Percentiles rank a stretch among this genome's conserved stretches.
phyloP scores from a whole-genome alignment of 306 rosid species.

The Crotalaria pallida region DNA sequence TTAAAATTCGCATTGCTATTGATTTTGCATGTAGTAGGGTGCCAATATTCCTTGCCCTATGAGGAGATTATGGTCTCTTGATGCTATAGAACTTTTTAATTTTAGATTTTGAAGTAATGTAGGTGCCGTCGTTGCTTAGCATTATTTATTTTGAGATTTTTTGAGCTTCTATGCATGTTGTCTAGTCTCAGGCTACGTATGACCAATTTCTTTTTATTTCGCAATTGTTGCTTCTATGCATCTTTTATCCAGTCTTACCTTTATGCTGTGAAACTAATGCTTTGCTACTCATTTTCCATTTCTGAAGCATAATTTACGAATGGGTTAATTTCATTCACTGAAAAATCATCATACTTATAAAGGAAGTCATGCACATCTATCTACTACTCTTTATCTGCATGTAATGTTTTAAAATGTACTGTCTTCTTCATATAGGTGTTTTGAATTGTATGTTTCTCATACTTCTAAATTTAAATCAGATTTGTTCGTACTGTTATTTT shows the following conservation, averaged over 20 bases:
- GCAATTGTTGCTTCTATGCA: background rate
- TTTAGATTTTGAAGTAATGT: background rate
- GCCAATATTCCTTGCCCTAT: background rate
- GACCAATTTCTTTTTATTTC: background rate
- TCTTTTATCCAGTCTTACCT: background rate
- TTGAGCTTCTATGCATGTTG: background rate
- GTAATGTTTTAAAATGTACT: background rate
- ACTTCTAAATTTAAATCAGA: conserved; percentile 9
- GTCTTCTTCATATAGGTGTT: background rate
- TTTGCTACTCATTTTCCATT: background rate
- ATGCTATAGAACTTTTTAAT: background rate
- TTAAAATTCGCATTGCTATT: conserved; percentile 4
- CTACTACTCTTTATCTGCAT: conserved; percentile 2
- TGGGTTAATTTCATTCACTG: background rate
- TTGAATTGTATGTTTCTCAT: conserved; percentile 12
- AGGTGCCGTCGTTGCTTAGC: background rate
- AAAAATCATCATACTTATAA: background rate
- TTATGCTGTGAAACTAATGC: conserved; percentile 1
- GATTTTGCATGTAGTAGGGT: background rate
- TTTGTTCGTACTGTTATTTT: conserved; percentile 29
- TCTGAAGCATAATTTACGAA: background rate
- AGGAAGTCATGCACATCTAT: background rate
- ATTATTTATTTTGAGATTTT: no score
- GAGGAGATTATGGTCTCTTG: background rate
- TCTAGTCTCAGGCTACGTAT: background rate